Evolutionary conservation across 352 stramenopile genomes (phyloP), one percentile per base, ranked within the genome.

Genomic region (Pythium sukuiense): DNA sequence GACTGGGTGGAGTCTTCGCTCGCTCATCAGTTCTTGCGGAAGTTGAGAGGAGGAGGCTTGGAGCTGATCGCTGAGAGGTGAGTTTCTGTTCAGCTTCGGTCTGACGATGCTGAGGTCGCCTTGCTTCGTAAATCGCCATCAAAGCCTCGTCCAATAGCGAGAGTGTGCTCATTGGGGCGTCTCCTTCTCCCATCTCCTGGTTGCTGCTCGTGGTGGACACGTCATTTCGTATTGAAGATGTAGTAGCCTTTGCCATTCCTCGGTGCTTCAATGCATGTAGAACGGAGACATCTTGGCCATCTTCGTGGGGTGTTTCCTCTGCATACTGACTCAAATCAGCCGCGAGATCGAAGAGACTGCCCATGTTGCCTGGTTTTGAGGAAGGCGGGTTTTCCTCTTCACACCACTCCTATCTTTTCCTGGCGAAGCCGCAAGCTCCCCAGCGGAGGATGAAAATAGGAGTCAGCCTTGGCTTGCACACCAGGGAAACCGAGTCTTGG

Each of bases 301-400:
- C 29, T 27, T 13, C 39, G 24, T 24, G 48, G 24, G 9, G 12
- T 29, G 27, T 0, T 37, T 33, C 20, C 12, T 35, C 18, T 18
- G 32, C 52, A 56, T 82, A 87, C 27, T 87, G 75, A n/a, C 60
- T 80, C 62, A 89, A 63, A 6, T 65, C 75, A 6, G 76, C 78
- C 30, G 80, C 78, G n/a, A 86, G 58, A 54, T 89, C 81, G 46
- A 89, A 89, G 26, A 89, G 70, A 74, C 79, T 89, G 55, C 67
- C 32, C 77, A 86, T 86, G 30, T 8, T 46, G 26, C 50, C 7
- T 55, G 48, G 14, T 30, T 24, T 7, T 32, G 7, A 55, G 18
- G 32, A 6, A 6, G 9, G 32, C 32, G 32, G 32, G 32, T 24
- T 9, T 35, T 35, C 32, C 32, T 35, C 32, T 35, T 35, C 32